phyloP scores from a whole-genome alignment of 164 flowering plant species.

The Echeveria elegans region DNA sequence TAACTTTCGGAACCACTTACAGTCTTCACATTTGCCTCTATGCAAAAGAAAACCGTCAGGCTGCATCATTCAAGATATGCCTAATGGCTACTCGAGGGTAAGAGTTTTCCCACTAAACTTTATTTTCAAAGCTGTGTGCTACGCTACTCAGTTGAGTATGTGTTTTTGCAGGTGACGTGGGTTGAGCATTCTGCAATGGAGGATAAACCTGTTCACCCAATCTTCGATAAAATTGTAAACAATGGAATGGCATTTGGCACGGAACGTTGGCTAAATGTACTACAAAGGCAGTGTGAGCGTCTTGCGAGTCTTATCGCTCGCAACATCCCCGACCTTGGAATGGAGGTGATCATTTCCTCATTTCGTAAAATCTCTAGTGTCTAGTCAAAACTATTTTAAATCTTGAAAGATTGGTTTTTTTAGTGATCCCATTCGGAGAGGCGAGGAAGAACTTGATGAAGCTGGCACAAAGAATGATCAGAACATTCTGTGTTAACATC shows the following conservation, averaged over 20 bases:
- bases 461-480: constrained; percentile 77
- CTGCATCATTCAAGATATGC: constrained; percentile 89
- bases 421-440: constrained; percentile 79
- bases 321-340: constrained; percentile 81
- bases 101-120: background rate
- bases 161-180: constrained; percentile 69
- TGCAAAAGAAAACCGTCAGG: constrained; percentile 78
- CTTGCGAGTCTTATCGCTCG: constrained; percentile 90
- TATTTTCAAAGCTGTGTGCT: background rate
- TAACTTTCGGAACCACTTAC: constrained; percentile 35
- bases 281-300: constrained; percentile 87
- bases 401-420: background rate
- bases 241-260: constrained; percentile 84
- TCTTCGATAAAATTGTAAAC: constrained; percentile 38
- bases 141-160: background rate
- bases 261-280: constrained; percentile 64
- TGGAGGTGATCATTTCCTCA: constrained; percentile 66
- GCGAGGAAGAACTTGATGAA: constrained; percentile 81
- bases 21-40: constrained; percentile 38
- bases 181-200: constrained; percentile 84
- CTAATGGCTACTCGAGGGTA: constrained; percentile 94
- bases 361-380: background rate
- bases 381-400: background rate
- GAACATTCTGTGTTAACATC: constrained; percentile 61
- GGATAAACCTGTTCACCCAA: constrained; percentile 61